Base-by-base conservation (phyloP, 768 basidiomycete species). In the Vararia minispora region DNA sequence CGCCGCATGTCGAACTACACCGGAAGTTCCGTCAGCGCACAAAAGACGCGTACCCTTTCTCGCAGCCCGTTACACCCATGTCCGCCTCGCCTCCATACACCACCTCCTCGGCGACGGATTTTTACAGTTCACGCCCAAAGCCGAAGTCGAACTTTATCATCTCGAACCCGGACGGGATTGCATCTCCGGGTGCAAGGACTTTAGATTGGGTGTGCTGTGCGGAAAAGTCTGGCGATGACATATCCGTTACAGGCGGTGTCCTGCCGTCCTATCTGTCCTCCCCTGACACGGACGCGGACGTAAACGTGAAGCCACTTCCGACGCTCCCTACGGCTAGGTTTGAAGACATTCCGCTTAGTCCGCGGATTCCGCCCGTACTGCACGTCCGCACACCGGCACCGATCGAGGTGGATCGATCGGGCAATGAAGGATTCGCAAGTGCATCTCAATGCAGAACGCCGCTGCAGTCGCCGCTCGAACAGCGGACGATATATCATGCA, bases 231-330 rank as follows among this genome's bases (percentile, higher is more conserved):
- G 3, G 39, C 25, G 34, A 35, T 4, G 23, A 23, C 23, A 12
- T 23, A 27, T 43, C 37, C 12, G 39, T 39, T 17, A 46, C 44
- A 12, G 40, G 44, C 9, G 44, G 38, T 30, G 36, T 47, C 22
- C 44, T 47, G 36, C 23, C 43, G 25, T 47, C 46, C 28, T 47
- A 47, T 29, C 33, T 47, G 25, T 44, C 46, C 35, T 47, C 46
- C 11, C 44, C 46, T 8, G 32, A 28, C n/a, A 35, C 41, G 25
- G 37, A 14, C 17, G 22, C 7, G n/a, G 21, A 13, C 12, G 17
- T n/a, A n/a, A n/a, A n/a, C n/a, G 22, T 14, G 27, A 23, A 37
- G 11, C 11, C 6, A 13, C 3, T 18, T 10, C 10, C 23, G 20
- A 5, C 2, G 22, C n/a, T 10, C 28, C 33, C 16, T 12, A 26